Evolutionary conservation across 768 basidiomycete species (phyloP).

Genomic region (Panaeolus papilionaceus): DNA sequence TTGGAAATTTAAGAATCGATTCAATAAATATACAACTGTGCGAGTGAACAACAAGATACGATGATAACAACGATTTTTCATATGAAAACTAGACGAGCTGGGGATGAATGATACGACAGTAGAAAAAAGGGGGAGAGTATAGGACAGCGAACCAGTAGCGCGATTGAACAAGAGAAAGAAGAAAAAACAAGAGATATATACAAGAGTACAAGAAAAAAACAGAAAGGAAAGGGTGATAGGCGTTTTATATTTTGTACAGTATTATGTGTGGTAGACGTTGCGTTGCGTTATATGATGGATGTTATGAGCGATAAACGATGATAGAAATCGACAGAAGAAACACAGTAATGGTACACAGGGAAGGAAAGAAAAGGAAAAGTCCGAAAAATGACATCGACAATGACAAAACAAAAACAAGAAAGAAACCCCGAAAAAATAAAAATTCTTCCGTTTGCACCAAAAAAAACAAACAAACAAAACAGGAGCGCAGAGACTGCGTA

Average conservation of each 20-base stretch:
- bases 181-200: conserved; percentile 11
- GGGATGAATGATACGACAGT: not conserved
- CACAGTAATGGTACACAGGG: conserved; percentile 13
- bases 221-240: conserved; percentile 16
- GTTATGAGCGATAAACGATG: not conserved
- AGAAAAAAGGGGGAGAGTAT: not conserved
- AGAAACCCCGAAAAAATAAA: not conserved
- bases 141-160: not conserved
- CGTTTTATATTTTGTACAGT: conserved; percentile 1
- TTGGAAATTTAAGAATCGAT: not conserved
- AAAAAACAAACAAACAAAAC: not conserved
- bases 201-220: conserved; percentile 20
- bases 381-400: conserved; percentile 13
- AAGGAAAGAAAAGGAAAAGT: not conserved
- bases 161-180: not conserved
- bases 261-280: not conserved
- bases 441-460: not conserved
- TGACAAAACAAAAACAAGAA: not conserved
- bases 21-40: not conserved
- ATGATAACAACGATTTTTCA: not conserved
- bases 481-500: not conserved
- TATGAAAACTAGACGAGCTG: not conserved
- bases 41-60: conserved; percentile 1
- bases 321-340: conserved; percentile 11
- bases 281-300: conserved; percentile 4